Conservation (phyloP, 2,329 filamentous ascomycete species). For the Paracorniculantispora psalliotae region DNA sequence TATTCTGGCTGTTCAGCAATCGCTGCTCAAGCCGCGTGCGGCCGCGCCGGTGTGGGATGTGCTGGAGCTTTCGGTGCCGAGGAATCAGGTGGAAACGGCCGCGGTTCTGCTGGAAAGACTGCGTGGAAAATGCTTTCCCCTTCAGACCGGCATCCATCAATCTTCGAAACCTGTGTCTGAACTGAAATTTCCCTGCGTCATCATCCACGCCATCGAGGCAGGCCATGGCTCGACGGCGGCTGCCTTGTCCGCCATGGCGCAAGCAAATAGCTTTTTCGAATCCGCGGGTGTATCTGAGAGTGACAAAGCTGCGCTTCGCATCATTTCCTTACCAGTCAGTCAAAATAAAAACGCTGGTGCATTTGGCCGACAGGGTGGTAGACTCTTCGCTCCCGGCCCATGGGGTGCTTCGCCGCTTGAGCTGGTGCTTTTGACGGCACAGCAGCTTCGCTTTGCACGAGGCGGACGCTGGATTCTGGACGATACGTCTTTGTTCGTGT, state of each 20-base stretch:
- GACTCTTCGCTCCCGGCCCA: not conserved
- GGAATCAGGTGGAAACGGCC: not conserved
- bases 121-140: not conserved
- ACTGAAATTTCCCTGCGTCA: not conserved
- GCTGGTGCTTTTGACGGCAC: not conserved
- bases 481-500: not conserved
- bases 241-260: not conserved
- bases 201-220: not conserved
- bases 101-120: not conserved
- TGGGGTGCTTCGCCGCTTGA: slow-evolving; percentile 7
- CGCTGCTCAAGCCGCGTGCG: not conserved
- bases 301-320: not conserved
- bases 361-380: not conserved
- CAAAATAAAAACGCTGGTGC: not conserved
- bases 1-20: slow-evolving; percentile 1
- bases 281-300: not conserved
- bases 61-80: not conserved
- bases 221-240: not conserved
- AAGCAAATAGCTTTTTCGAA: not conserved
- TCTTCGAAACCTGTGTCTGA: not conserved
- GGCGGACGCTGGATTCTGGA: not conserved
- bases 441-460: not conserved
- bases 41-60: not conserved
- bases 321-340: not conserved
- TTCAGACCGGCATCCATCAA: not conserved